These are phyloP conservation scores for Begonia peltatifolia DNA, from an alignment of 306 rosid genomes.

Conservation along the genomic window DNA sequence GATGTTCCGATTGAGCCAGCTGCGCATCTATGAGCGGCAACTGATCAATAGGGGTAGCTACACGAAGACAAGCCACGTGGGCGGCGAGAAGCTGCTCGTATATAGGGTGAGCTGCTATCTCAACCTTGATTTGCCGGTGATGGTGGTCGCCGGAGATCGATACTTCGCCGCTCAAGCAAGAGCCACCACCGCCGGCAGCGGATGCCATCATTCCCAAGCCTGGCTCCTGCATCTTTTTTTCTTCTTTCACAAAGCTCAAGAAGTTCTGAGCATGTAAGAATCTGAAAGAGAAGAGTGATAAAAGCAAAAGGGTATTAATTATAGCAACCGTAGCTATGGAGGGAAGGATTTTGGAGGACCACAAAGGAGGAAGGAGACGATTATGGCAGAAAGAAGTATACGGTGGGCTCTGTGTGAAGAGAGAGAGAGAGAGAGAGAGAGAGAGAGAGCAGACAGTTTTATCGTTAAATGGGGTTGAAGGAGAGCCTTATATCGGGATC, in stretches of 20 bases:
- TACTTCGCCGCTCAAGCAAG: conserved; percentile 5
- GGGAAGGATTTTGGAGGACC: neutral
- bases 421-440: no score
- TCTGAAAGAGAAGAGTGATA: neutral
- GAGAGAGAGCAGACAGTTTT: conserved; percentile 11
- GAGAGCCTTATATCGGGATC: conserved; percentile 52
- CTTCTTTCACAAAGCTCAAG: neutral
- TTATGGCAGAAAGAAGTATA: neutral
- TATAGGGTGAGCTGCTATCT: conserved; percentile 77
- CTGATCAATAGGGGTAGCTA: conserved; percentile 96
- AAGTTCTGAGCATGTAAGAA: neutral
- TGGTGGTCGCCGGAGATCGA: conserved; percentile 24
- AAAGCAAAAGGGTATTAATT: neutral
- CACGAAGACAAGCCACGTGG: conserved; percentile 78
- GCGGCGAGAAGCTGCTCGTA: conserved; percentile 79
- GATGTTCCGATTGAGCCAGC: conserved; percentile 76
- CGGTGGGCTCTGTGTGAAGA: neutral
- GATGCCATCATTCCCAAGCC: conserved; percentile 62
- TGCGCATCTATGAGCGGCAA: conserved; percentile 82
- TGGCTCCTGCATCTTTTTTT: conserved; percentile 48
- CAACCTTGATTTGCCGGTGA: conserved; percentile 52
- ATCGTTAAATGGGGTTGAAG: conserved; percentile 14
- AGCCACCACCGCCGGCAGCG: conserved; percentile 12
- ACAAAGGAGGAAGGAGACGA: neutral
- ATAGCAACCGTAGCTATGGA: neutral